Percentiles rank a stretch among this genome's conserved stretches.
Evolutionary conservation across 2,329 filamentous ascomycete genomes (phyloP).

Genomic region (Teratosphaeriaceae sp.): DNA sequence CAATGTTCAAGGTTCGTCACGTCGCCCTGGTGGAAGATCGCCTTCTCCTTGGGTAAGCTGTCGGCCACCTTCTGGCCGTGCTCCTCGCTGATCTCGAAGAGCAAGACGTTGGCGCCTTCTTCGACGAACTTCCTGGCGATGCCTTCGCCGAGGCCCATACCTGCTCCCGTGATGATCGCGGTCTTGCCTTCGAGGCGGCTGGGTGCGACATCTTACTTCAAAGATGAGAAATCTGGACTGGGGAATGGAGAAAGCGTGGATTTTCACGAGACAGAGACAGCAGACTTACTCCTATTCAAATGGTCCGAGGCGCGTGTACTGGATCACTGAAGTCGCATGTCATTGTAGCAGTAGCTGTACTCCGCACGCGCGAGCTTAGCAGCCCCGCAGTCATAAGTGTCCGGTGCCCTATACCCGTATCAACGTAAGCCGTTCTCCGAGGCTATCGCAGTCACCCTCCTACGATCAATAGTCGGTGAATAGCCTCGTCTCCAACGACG

Average conservation of each 20-base stretch:
- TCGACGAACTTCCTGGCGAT: slow-evolving; percentile 28
- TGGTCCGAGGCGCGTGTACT: not conserved
- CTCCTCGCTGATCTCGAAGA: slow-evolving; percentile 29
- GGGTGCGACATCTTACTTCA: slow-evolving; percentile 7
- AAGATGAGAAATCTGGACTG: not conserved
- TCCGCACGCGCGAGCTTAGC: not conserved
- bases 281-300: not conserved
- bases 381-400: too few relatives aligned
- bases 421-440: not conserved
- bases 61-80: slow-evolving; percentile 20
- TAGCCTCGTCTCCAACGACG: slow-evolving; percentile 11
- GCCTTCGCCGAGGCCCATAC: slow-evolving; percentile 28
- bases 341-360: not conserved
- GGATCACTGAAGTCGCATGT: not conserved
- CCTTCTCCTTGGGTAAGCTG: slow-evolving; percentile 14
- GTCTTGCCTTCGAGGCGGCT: slow-evolving; percentile 19
- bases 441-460: not conserved
- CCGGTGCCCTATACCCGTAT: not conserved
- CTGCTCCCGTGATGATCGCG: slow-evolving; percentile 29
- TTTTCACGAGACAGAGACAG: not conserved
- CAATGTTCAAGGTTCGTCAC: slow-evolving; percentile 25
- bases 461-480: slow-evolving; percentile 11
- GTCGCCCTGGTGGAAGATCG: slow-evolving; percentile 30
- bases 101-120: slow-evolving; percentile 29
- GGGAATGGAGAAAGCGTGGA: not conserved